A percentile compares a stretch with the other conserved stretches of the same genome.
Evolutionary conservation across 2,329 filamentous ascomycete species (phyloP).

Genomic region (Pseudogymnoascus verrucosus): DNA sequence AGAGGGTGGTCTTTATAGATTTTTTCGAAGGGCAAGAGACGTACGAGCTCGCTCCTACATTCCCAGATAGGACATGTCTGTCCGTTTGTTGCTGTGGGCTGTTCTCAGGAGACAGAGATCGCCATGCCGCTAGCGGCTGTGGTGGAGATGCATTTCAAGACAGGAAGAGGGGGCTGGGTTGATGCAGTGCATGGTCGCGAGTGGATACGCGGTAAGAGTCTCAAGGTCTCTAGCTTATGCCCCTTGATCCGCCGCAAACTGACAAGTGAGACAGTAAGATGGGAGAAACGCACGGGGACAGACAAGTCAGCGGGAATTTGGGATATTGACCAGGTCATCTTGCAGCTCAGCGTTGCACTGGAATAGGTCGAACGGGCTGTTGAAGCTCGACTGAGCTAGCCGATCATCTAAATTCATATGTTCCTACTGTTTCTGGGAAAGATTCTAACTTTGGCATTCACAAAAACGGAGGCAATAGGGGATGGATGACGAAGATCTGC

Average conservation of each 20-base stretch:
- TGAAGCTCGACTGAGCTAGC: neutral
- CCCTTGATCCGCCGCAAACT: neutral
- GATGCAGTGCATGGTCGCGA: neutral
- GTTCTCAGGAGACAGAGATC: neutral
- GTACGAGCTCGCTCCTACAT: neutral
- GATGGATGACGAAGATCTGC: neutral
- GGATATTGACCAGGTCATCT: neutral
- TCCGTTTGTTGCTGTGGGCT: neutral
- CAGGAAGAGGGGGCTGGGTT: neutral
- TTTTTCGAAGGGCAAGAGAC: neutral
- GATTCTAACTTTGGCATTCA: neutral
- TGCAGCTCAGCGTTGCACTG: neutral
- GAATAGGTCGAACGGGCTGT: neutral
- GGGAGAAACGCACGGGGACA: neutral
- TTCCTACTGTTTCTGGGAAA: neutral
- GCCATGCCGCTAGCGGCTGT: neutral
- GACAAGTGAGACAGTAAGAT: neutral
- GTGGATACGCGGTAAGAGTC: neutral
- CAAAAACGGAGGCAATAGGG: neutral
- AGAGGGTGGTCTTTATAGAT: slow-evolving; percentile 4
- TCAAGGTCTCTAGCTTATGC: neutral
- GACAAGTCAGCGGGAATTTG: neutral
- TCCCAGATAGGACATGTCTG: neutral
- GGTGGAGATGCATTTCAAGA: neutral
- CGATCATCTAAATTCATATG: neutral